Percentiles rank a stretch among this genome's conserved stretches.
Conservation (phyloP, 1,284 basidiomycete species). For the Naganishia sp. region DNA sequence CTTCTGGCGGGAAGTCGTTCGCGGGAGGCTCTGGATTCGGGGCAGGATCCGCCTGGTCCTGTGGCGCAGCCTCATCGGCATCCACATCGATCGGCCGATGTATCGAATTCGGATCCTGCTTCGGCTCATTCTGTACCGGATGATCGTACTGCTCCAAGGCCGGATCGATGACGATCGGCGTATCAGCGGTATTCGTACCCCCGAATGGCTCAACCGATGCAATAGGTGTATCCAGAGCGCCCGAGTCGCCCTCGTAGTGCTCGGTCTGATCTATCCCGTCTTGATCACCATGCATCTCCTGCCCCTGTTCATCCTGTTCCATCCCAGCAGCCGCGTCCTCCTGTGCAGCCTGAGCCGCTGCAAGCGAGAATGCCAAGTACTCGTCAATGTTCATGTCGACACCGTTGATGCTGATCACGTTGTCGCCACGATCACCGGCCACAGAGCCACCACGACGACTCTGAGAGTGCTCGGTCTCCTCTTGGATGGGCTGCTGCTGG, state of each 20-base stretch:
- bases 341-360: conserved; percentile 18
- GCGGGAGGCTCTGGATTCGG: not conserved
- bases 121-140: not conserved
- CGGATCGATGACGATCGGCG: conserved; percentile 7
- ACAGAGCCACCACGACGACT: conserved; percentile 16
- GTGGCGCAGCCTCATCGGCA: not conserved
- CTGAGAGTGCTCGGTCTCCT: not conserved
- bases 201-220: not conserved
- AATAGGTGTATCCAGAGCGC: not conserved
- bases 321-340: conserved; percentile 22
- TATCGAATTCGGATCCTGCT: conserved; percentile 1
- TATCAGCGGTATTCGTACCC: not conserved
- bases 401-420: conserved; percentile 28
- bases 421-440: conserved; percentile 20
- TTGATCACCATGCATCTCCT: conserved; percentile 1
- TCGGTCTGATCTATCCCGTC: not conserved
- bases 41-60: not conserved
- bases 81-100: conserved; percentile 11
- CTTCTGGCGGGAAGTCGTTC: not conserved
- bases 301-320: conserved; percentile 7
- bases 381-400: conserved; percentile 29
- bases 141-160: not conserved
- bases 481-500: not conserved
- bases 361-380: conserved; percentile 24
- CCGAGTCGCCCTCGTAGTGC: not conserved